Evolutionary conservation across 1,284 basidiomycete genomes (phyloP).

Genomic region (Ceratobasidium sp.): DNA sequence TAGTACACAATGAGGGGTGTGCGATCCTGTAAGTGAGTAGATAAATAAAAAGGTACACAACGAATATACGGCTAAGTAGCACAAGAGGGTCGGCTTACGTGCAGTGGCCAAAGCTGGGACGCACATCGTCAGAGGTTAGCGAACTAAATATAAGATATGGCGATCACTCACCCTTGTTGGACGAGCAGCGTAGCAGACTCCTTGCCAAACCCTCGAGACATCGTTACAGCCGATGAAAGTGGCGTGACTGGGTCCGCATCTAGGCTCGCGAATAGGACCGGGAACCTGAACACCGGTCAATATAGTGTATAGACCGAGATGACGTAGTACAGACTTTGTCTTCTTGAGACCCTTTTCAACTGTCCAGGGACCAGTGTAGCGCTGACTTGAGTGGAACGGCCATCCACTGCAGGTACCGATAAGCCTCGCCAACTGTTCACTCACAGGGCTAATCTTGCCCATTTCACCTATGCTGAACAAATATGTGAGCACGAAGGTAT

Average conservation of each 20-base stretch:
- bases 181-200: constrained; percentile 50
- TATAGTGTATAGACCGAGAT: not conserved
- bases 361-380: constrained; percentile 35
- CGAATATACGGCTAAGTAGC: too few species aligned
- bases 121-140: too few species aligned
- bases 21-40: constrained; percentile 34
- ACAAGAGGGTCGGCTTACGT: too few species aligned
- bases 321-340: not conserved
- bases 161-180: constrained; percentile 49
- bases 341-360: constrained; percentile 27
- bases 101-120: too few species aligned
- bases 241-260: constrained; percentile 54
- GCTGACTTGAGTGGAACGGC: constrained; percentile 23
- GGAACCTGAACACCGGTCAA: constrained; percentile 40
- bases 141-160: too few species aligned
- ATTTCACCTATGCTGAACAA: constrained; percentile 16
- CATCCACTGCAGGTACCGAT: constrained; percentile 22
- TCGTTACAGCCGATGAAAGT: constrained; percentile 48
- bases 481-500: not conserved
- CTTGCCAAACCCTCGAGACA: constrained; percentile 50
- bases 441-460: constrained; percentile 18
- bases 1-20: constrained; percentile 52
- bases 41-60: not conserved
- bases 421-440: constrained; percentile 25
- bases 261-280: constrained; percentile 52